A percentile compares a stretch with the other conserved stretches of the same genome.
Evolutionary conservation across 2,329 filamentous ascomycete species (phyloP).

Genomic region (Pleochaeta shiraiana): DNA sequence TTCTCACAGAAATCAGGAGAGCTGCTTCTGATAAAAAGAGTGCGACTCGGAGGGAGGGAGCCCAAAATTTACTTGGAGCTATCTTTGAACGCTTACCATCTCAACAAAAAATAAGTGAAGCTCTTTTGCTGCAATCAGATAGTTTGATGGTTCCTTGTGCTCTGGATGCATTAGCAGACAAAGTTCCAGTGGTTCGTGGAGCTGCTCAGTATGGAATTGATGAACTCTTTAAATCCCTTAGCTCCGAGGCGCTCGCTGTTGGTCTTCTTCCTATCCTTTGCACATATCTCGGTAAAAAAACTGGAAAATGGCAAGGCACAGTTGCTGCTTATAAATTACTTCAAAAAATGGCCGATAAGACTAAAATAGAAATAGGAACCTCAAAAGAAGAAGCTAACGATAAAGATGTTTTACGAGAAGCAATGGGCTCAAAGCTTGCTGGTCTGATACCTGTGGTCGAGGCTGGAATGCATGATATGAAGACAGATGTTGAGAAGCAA

Average conservation of each 20-base stretch:
- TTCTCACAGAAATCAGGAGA: constrained; percentile 45
- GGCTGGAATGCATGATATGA: constrained; percentile 89
- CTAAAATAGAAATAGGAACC: constrained; percentile 57
- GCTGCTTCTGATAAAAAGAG: constrained; percentile 89
- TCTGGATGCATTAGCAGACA: constrained; percentile 75
- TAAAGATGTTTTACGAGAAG: constrained; percentile 75
- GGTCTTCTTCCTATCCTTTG: constrained; percentile 59
- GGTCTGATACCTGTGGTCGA: constrained; percentile 81
- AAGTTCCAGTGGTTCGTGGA: constrained; percentile 71
- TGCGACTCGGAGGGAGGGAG: constrained; percentile 61
- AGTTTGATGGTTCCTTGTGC: constrained; percentile 48
- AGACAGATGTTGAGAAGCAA: constrained; percentile 72
- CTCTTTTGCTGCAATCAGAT: constrained; percentile 64
- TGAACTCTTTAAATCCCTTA: constrained; percentile 59
- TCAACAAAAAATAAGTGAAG: constrained; percentile 56
- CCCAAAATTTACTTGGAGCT: constrained; percentile 86
- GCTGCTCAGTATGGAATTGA: constrained; percentile 89
- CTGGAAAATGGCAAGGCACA: constrained; percentile 94
- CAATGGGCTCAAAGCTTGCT: constrained; percentile 76
- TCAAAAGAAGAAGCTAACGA: constrained; percentile 66
- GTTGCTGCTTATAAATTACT: constrained; percentile 69
- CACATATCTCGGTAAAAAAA: constrained; percentile 57
- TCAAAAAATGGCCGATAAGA: constrained; percentile 88
- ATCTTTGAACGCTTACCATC: constrained; percentile 77
- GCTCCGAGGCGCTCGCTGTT: constrained; percentile 60